Evolutionary conservation across 306 rosid genomes (phyloP).

Genomic region (Dalbergia oliveri): DNA sequence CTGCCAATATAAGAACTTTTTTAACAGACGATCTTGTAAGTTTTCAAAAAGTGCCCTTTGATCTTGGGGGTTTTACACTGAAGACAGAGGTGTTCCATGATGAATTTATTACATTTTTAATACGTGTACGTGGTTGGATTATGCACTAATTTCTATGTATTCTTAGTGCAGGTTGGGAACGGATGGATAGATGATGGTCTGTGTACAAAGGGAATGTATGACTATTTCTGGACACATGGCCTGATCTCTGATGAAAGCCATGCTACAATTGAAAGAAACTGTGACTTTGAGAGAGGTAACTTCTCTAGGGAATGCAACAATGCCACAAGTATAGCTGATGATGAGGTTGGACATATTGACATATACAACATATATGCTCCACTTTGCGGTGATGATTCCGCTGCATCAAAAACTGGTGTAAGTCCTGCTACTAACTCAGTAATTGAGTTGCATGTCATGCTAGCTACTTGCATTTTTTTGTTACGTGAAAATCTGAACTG

Average conservation of each 20-base stretch:
- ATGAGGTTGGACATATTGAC: conserved; percentile 47
- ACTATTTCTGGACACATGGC: conserved; percentile 64
- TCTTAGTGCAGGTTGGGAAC: conserved; percentile 64
- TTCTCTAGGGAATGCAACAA: conserved; percentile 39
- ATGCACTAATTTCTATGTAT: too few relatives aligned
- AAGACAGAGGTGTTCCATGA: too few relatives aligned
- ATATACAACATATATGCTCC: conserved; percentile 65
- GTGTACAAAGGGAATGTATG: conserved; percentile 51
- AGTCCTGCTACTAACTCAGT: conserved; percentile 37
- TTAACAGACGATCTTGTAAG: too few relatives aligned
- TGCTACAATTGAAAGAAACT: conserved; percentile 53
- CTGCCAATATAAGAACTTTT: too few relatives aligned
- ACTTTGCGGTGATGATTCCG: conserved; percentile 41
- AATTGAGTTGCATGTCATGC: conserved; percentile 39
- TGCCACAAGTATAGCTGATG: conserved; percentile 2
- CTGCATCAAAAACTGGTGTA: conserved; percentile 37
- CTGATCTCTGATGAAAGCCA: conserved; percentile 64
- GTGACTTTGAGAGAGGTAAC: conserved; percentile 47
- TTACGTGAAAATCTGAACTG: background rate
- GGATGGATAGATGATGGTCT: conserved; percentile 67
- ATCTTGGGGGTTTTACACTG: too few relatives aligned
- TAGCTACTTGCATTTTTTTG: background rate
- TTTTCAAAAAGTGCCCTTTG: too few relatives aligned
- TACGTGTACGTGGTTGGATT: too few relatives aligned
- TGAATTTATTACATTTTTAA: too few relatives aligned